Percentiles rank a stretch among this genome's conserved stretches.
Conservation (phyloP, 306 rosid species). For the Arachis stenosperma region DNA sequence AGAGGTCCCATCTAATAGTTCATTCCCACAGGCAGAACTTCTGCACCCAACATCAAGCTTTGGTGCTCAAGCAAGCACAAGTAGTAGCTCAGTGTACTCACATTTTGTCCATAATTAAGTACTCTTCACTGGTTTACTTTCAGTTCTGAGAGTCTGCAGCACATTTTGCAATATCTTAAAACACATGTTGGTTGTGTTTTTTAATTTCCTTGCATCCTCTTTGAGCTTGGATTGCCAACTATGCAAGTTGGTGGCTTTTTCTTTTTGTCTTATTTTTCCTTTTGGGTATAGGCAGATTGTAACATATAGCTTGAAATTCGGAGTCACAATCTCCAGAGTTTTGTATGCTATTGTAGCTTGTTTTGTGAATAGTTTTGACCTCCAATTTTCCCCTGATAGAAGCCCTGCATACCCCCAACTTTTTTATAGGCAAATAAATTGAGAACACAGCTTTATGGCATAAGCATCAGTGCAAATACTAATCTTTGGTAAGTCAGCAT, state of each 20-base stretch:
- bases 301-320: conserved; percentile 65
- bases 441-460: conserved; percentile 1
- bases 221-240: conserved; percentile 52
- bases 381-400: not conserved
- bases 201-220: conserved; percentile 45
- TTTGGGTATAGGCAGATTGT: conserved; percentile 74
- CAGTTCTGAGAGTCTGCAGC: conserved; percentile 41
- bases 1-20: conserved; percentile 81
- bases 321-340: conserved; percentile 52
- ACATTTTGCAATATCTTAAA: conserved; percentile 47
- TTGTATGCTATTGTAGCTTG: conserved; percentile 51
- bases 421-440: conserved; percentile 6
- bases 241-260: conserved; percentile 59
- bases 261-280: conserved; percentile 29
- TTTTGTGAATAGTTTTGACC: conserved; percentile 36
- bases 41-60: conserved; percentile 58
- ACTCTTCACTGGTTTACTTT: conserved; percentile 1
- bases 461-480: not conserved
- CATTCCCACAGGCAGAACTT: conserved; percentile 93
- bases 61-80: conserved; percentile 82
- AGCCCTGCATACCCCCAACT: not conserved
- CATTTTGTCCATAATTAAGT: conserved; percentile 52
- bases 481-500: not conserved
- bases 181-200: conserved; percentile 63
- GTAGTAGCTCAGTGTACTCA: conserved; percentile 75